Base-by-base conservation (phyloP, 495 filamentous ascomycete species). In the Talaromyces ruber region DNA sequence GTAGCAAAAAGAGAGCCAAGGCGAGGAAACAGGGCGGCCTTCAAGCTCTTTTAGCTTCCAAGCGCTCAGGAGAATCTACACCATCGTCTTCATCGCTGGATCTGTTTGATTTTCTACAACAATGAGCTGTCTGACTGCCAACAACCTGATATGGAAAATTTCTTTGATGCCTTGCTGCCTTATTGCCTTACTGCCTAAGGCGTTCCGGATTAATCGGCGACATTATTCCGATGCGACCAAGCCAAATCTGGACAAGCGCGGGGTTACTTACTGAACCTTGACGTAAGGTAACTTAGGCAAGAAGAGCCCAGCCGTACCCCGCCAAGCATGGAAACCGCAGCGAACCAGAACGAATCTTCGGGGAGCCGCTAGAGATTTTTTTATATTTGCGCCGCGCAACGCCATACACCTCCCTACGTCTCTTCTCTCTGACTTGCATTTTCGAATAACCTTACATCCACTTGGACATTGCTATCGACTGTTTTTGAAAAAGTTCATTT, bases 1-100 rank as follows among this genome's bases (percentile, higher is more conserved):
- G 67, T 67, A 87, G 82, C 71, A 86, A 81, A 66, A 82, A 84
- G 59, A 71, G 84, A 68, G 82, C 81, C 25, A 85, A 85, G 62
- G 72, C 80, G 22, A 68, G 84, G 25, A 87, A 86, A 62, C 76
- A 85, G 61, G 78, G 80, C 14, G 78, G 83, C 2, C 69, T 87
- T n/a, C 82, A 85, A 68, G 80, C 82, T 50, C 65, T 84, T 22
- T 68, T 87, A 21, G 81, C 79, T 16, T 79, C 82, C 26, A 82
- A 80, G 66, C 70, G 68, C 21, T 64, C 70, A 1, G 68, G 71
- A 55, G 51, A 59, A 24, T 69, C 62, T 3, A 30, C 16, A 2
- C 32, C 57, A 18, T 64, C 64, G 28, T 45, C 61, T 28, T 71
- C 70, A 3, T 78, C 74, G 55, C 70, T 87, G 4, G 79, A 83